A percentile compares a stretch with the other conserved stretches of the same genome.
phyloP scores from a whole-genome alignment of 164 flowering plant species.

The Kingdonia uniflora region DNA sequence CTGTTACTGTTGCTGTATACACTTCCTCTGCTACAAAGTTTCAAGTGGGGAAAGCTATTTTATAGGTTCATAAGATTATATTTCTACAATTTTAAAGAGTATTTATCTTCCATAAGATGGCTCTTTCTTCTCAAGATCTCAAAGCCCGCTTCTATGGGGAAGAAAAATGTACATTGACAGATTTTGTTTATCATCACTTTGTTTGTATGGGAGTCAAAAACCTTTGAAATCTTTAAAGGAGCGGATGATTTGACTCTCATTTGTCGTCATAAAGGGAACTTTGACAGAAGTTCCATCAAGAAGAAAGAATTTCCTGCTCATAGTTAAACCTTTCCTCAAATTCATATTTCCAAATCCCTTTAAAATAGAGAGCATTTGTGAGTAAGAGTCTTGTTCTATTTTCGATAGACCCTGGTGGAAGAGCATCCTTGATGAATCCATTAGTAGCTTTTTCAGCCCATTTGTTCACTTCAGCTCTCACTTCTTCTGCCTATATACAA shows the following conservation, averaged over 20 bases:
- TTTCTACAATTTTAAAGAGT: too few relatives aligned
- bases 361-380: slow-evolving; percentile 2
- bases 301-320: too few relatives aligned
- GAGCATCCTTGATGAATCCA: neutral
- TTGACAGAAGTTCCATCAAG: neutral
- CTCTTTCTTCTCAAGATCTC: too few relatives aligned
- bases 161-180: slow-evolving; percentile 23
- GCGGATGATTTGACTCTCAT: neutral
- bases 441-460: slow-evolving; percentile 4
- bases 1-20: too few relatives aligned
- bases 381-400: neutral
- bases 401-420: neutral
- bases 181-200: neutral
- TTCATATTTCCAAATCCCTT: neutral
- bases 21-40: too few relatives aligned
- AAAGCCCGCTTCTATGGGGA: too few relatives aligned
- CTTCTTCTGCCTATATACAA: neutral
- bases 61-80: too few relatives aligned
- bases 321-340: neutral
- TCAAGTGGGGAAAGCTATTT: too few relatives aligned
- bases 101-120: too few relatives aligned
- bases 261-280: slow-evolving; percentile 23
- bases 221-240: slow-evolving; percentile 8
- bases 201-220: slow-evolving; percentile 12
- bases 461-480: neutral